phyloP scores from a whole-genome alignment of 2,329 filamentous ascomycete genomes.

The Alternaria alternata region DNA sequence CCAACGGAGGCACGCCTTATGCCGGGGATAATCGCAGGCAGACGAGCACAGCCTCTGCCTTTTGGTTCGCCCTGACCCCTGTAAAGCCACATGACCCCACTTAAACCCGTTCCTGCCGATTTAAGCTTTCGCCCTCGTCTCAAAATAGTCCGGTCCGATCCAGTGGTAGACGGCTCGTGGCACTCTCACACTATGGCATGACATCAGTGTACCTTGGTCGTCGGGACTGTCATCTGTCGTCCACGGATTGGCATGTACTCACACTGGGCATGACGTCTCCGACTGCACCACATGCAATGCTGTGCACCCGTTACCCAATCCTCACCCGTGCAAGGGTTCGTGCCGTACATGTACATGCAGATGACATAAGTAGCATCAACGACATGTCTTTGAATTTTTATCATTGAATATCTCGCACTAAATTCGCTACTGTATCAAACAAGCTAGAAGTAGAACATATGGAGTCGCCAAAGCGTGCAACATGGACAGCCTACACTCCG shows the following conservation, averaged over 20 bases:
- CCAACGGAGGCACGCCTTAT: constrained; percentile 14
- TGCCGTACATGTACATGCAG: constrained; percentile 12
- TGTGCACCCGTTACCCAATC: constrained; percentile 12
- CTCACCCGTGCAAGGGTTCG: constrained; percentile 14
- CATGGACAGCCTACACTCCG: constrained; percentile 15
- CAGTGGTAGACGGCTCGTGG: neutral
- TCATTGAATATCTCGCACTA: constrained; percentile 45
- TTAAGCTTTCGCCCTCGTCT: constrained; percentile 12
- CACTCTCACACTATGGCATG: neutral
- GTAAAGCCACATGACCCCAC: constrained; percentile 23
- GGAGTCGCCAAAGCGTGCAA: constrained; percentile 21
- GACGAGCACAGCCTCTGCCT: constrained; percentile 15
- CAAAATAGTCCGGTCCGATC: constrained; percentile 13
- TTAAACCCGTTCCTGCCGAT: constrained; percentile 29
- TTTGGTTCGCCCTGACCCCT: constrained; percentile 1
- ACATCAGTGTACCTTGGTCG: neutral
- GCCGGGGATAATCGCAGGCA: constrained; percentile 19
- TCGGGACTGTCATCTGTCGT: neutral
- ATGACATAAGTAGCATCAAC: constrained; percentile 14
- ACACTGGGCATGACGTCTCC: neutral
- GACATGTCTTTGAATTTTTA: constrained; percentile 6
- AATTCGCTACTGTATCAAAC: constrained; percentile 38
- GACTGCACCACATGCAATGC: constrained; percentile 5
- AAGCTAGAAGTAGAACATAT: constrained; percentile 29
- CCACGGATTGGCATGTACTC: neutral